Evolutionary conservation across 805 yeast genomes (phyloP), one percentile per base, ranked within the genome.

Genomic region (Kazachstania martiniae): DNA sequence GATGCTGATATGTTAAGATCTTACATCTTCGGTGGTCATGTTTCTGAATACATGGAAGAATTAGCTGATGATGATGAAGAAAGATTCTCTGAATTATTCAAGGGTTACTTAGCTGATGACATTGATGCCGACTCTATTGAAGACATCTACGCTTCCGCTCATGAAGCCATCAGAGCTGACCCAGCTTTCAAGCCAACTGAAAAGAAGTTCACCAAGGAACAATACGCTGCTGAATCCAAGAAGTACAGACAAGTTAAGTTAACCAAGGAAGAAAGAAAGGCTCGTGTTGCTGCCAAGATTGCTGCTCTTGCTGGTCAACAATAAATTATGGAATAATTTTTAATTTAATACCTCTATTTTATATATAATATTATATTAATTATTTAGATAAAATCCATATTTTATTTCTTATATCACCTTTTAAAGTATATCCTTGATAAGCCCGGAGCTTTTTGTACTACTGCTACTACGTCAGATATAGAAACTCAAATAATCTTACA

Each of bases 11-110:
- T 77, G 54, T 78, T 91, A 68, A 85, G 96, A 85, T 85, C 84
- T 72, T 91, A 91, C 94, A 91, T 91, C 76, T 81, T 89, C 64
- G 97, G 94, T 75, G 97, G 97, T 69, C 98, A 91, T 82, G 87
- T 91, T 62, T 79, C 98, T 62, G 97, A 91, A 77, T 91, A 91
- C 91, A 91, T 91, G 95, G 98, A 91, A 77, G 97, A 89, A 77
- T 83, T 91, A 66, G 89, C 91, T 68, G 98, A 91, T 62, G 98
- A 89, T 68, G 98, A 89, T 81, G 98, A 89, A 76, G 98, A 89
- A 77, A 89, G 91, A 74, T 89, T 77, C 95, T 77, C 78, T 68
- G 76, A 83, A 63, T 75, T 89, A 64, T 89, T 89, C 94, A 79
- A 82, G 74, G 76, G 86, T 59, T 91, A 91, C 89, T 66, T 91